These are phyloP conservation scores for Sporobolomyces phaffii DNA, from an alignment of 768 basidiomycete genomes.

Conservation along the genomic window DNA sequence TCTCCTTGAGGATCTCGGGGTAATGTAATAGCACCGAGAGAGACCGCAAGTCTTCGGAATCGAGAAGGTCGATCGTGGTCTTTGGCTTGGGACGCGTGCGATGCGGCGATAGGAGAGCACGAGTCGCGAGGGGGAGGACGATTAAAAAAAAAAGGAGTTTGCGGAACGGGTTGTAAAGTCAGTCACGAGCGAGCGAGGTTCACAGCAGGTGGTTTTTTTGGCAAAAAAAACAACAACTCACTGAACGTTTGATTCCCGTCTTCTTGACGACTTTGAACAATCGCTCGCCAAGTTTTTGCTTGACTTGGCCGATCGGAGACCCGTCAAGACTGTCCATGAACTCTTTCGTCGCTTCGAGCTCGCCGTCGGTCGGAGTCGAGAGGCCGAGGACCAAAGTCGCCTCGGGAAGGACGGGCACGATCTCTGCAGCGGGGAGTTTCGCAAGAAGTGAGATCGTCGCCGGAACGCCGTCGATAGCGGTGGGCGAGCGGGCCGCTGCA, in stretches of 20 bases:
- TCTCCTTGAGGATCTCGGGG: slow-evolving; percentile 73
- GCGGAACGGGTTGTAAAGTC: too few species aligned
- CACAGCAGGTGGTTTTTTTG: too few species aligned
- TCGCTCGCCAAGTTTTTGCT: slow-evolving; percentile 60
- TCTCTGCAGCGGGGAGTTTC: slow-evolving; percentile 66
- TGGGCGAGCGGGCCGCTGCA: slow-evolving; percentile 49
- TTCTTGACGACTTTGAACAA: slow-evolving; percentile 49
- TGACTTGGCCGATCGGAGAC: slow-evolving; percentile 58
- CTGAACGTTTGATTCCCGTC: slow-evolving; percentile 73
- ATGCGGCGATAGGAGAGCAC: too few species aligned
- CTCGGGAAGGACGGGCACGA: slow-evolving; percentile 61
- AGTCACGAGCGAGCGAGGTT: too few species aligned
- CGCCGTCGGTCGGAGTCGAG: not conserved
- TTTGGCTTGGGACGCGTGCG: slow-evolving; percentile 60
- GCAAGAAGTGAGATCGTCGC: slow-evolving; percentile 65
- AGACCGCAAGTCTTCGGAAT: slow-evolving; percentile 75
- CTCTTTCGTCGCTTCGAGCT: slow-evolving; percentile 58
- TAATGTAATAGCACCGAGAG: slow-evolving; percentile 83
- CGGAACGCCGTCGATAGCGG: slow-evolving; percentile 48
- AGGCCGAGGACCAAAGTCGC: slow-evolving; percentile 42
- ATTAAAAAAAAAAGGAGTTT: too few species aligned
- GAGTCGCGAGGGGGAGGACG: too few species aligned
- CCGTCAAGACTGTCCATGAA: slow-evolving; percentile 59
- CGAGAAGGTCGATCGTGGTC: slow-evolving; percentile 72
- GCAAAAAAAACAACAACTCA: not conserved